These are phyloP conservation scores for Exophiala alcalophila DNA, from an alignment of 2,329 filamentous ascomycete species.

Conservation along the genomic window DNA sequence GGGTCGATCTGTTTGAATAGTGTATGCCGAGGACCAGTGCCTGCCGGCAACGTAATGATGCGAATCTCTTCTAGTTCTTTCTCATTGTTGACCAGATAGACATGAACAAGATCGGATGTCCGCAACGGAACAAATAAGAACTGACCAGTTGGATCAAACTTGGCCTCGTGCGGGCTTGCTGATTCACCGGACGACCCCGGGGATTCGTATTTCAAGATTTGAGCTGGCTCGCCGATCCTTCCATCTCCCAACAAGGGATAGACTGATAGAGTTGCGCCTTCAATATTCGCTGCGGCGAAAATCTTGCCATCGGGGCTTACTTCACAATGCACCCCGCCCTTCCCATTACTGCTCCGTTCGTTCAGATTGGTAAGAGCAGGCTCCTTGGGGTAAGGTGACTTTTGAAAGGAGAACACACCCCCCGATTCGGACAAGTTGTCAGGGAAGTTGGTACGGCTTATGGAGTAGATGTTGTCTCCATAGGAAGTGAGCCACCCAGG, in stretches of 20 bases:
- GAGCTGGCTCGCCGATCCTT: slow-evolving; percentile 4
- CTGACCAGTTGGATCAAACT: slow-evolving; percentile 15
- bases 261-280: slow-evolving; percentile 12
- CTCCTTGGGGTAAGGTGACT: background rate
- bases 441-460: slow-evolving; percentile 10
- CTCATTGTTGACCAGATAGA: slow-evolving; percentile 3
- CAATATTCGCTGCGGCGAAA: slow-evolving; percentile 10
- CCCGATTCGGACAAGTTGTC: slow-evolving; percentile 3
- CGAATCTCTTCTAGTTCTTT: slow-evolving; percentile 5
- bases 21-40: slow-evolving; percentile 10
- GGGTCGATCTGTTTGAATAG: slow-evolving; percentile 10
- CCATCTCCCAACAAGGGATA: slow-evolving; percentile 9
- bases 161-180: slow-evolving; percentile 15
- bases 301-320: slow-evolving; percentile 8
- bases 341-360: slow-evolving; percentile 12
- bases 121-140: slow-evolving; percentile 15
- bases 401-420: slow-evolving; percentile 9
- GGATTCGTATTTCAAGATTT: slow-evolving; percentile 12
- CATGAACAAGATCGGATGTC: slow-evolving; percentile 10
- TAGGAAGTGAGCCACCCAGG: slow-evolving; percentile 9
- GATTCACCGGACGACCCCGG: slow-evolving; percentile 5
- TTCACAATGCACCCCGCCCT: slow-evolving; percentile 16
- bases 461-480: slow-evolving; percentile 14
- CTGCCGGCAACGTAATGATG: slow-evolving; percentile 6
- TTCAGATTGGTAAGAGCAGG: slow-evolving; percentile 1